Base-by-base conservation (phyloP, 345 rosid species). In the Hevea brasiliensis region DNA sequence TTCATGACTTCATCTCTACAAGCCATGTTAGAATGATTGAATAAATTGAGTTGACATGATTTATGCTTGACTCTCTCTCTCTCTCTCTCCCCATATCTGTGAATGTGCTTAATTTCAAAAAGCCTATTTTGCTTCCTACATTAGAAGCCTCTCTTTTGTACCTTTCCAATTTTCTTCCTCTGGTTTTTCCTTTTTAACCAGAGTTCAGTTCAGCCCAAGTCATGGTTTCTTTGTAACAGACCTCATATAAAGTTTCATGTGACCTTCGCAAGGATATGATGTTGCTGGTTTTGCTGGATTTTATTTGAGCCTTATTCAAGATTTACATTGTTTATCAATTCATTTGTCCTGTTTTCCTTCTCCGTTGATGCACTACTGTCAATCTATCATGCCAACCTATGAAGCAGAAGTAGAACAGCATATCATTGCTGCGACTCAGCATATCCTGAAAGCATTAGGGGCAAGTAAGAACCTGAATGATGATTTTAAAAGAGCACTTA, bases 331-430 rank as follows among this genome's bases (percentile, higher is more conserved):
- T 63, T 50, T 12, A 35, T 72, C 32, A 21, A n/a, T 37, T 62
- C 32, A 20, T 23, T 26, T 54, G 20, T 26, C 15, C 55, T 20
- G 7, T 24, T 54, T 65, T 57, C 54, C 51, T 65, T 65, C 41
- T 2, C 3, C 14, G 57, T 47, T 45, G 55, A 65, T 55, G 70
- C 64, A 24, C 12, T 13, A 32, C 70, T 63, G 62, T 61, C 74
- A 71, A 75, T 70, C 79, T 45, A 18, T 48, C 56, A 42, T 75
- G 27, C 32, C 80, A 23, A 75, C 73, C 80, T 72, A 44, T 61
- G 94, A 89, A 77, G 87, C 80, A 65, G 90, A 85, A 76, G 88
- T 80, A 55, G 89, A 92, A 77, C 83, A 81, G 60, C 98, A 90
- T 72, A 77, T 92, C 51, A 68, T 89, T 32, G 86, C 89, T 26